phyloP scores from a whole-genome alignment of 192 early-diverging fungal species.

The Gamsiella multidivaricata region DNA sequence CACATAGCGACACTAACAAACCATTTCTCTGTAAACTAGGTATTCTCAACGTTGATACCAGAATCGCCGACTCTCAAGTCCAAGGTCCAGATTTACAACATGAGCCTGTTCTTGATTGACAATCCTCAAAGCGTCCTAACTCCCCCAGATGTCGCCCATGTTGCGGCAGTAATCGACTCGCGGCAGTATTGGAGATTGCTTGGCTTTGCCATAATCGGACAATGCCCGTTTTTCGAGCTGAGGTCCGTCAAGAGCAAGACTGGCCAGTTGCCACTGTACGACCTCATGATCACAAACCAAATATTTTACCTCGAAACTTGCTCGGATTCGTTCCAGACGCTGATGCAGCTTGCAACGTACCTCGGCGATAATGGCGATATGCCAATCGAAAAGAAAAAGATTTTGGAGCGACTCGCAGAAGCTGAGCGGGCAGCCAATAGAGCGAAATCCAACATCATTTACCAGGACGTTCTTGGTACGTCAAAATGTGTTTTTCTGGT shows the following conservation, averaged over 20 bases:
- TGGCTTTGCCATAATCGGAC: constrained; percentile 32
- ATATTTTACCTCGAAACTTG: constrained; percentile 72
- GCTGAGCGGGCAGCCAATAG: constrained; percentile 34
- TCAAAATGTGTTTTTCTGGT: neutral
- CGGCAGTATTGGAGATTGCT: constrained; percentile 43
- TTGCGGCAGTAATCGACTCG: constrained; percentile 23
- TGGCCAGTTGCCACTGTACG: constrained; percentile 39
- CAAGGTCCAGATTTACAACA: constrained; percentile 61
- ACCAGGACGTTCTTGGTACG: constrained; percentile 50
- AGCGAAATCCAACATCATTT: constrained; percentile 47
- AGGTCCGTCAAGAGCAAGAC: constrained; percentile 44
- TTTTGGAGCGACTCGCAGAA: constrained; percentile 26
- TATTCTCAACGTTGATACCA: constrained; percentile 65
- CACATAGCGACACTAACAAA: neutral
- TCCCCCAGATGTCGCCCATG: constrained; percentile 15
- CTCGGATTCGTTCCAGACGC: constrained; percentile 72
- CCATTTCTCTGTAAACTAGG: constrained; percentile 26
- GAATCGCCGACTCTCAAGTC: constrained; percentile 70
- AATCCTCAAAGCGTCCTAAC: constrained; percentile 47
- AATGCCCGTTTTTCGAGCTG: constrained; percentile 48
- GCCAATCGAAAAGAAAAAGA: constrained; percentile 42
- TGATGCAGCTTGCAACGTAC: constrained; percentile 63
- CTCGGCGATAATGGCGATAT: constrained; percentile 53
- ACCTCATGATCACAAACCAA: constrained; percentile 68
- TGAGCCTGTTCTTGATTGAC: constrained; percentile 64